A percentile compares a stretch with the other conserved stretches of the same genome.
Conservation (phyloP, 1,139 yeast genomes). For the Petasospora rhodanensis region DNA sequence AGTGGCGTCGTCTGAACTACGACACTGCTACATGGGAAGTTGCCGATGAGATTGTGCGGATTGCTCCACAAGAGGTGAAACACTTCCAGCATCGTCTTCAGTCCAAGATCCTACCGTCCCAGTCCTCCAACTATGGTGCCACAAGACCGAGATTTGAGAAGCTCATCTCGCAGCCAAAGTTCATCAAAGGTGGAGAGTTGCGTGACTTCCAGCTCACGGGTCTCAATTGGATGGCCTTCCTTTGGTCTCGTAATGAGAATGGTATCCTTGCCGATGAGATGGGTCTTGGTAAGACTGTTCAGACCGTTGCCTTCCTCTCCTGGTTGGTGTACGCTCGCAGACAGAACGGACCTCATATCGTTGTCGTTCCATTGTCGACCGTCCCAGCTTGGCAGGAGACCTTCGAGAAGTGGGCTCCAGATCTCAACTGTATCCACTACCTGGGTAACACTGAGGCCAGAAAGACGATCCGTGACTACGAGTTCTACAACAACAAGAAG, state of each 20-base stretch:
- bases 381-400: constrained; percentile 99
- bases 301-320: constrained; percentile 88
- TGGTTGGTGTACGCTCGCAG: constrained; percentile 94
- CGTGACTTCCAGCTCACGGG: constrained; percentile 98
- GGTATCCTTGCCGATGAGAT: constrained; percentile 98
- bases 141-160: constrained; percentile 89
- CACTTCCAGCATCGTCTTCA: constrained; percentile 77
- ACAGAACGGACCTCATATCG: constrained; percentile 94
- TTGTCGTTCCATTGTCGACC: constrained; percentile 94
- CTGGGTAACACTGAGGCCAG: constrained; percentile 91
- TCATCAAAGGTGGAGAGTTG: constrained; percentile 85
- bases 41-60: constrained; percentile 77
- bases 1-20: constrained; percentile 90
- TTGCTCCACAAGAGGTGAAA: constrained; percentile 82
- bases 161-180: constrained; percentile 79
- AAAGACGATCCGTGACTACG: constrained; percentile 75
- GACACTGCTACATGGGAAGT: constrained; percentile 98
- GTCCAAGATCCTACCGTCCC: constrained; percentile 79
- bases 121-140: constrained; percentile 71
- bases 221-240: constrained; percentile 98
- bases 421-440: constrained; percentile 84
- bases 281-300: constrained; percentile 99
- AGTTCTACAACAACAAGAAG: constrained; percentile 67
- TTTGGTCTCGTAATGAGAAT: constrained; percentile 96
- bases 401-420: constrained; percentile 97